These are phyloP conservation scores for Mycena metata DNA, from an alignment of 768 basidiomycete species.

Conservation along the genomic window DNA sequence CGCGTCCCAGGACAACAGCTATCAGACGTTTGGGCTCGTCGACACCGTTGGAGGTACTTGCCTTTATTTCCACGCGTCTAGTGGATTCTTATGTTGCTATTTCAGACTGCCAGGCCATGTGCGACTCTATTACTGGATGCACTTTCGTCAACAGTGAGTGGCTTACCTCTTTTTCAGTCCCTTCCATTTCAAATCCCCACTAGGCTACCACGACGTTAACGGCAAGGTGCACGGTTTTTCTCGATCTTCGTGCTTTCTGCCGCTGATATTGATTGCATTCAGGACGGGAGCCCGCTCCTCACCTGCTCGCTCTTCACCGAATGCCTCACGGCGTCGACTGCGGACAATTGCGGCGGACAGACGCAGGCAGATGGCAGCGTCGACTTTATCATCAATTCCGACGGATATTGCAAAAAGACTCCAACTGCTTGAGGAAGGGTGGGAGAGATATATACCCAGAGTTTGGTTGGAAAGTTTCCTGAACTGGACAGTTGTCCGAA, in stretches of 20 bases:
- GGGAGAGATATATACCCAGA: constrained; percentile 23
- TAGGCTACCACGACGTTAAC: constrained; percentile 62
- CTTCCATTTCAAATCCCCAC: constrained; percentile 15
- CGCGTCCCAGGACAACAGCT: constrained; percentile 58
- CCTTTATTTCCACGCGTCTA: constrained; percentile 1
- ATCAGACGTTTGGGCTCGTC: constrained; percentile 60
- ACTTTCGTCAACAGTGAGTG: constrained; percentile 59
- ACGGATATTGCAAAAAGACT: constrained; percentile 57
- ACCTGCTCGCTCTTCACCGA: constrained; percentile 58
- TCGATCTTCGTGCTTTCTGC: constrained; percentile 7
- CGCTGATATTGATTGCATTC: constrained; percentile 23
- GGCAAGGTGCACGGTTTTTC: constrained; percentile 50
- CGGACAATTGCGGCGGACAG: constrained; percentile 59
- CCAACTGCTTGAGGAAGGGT: constrained; percentile 25
- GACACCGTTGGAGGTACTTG: constrained; percentile 56
- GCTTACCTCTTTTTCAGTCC: background rate
- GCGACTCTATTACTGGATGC: constrained; percentile 55
- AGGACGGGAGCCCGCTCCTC: constrained; percentile 59
- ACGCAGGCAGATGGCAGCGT: constrained; percentile 57
- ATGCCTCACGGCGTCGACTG: constrained; percentile 54
- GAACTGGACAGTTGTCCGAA: constrained; percentile 24
- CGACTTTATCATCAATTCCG: constrained; percentile 57
- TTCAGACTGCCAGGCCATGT: constrained; percentile 62
- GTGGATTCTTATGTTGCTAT: constrained; percentile 6
- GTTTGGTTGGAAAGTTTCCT: constrained; percentile 23